Evolutionary conservation across 1,284 basidiomycete species (phyloP), one percentile per base, ranked within the genome.

Genomic region (Gomphus bonarii): DNA sequence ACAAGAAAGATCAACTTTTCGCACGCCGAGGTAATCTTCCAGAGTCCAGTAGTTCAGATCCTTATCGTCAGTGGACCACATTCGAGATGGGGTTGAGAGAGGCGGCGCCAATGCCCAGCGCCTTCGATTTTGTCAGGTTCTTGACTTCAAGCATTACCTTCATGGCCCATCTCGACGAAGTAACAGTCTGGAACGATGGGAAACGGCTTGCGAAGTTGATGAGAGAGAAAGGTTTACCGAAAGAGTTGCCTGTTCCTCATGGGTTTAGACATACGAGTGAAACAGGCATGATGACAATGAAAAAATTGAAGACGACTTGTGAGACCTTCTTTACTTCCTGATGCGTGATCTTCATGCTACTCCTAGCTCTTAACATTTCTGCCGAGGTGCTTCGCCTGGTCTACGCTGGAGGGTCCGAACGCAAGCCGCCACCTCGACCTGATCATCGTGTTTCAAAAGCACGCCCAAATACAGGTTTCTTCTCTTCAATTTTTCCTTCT

Each of bases 141-240:
- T 77, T 99, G 16, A 81, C 88, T 18, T 95, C 93, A 1, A 93
- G 91, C 0, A 85, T 99, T 58, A 95, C 93, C 0, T 99, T 99
- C 71, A 99, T 98, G 84, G 77, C 81, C 16, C 79, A 85, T 59
- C 79, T 99, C 6, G 75, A 76, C 12, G 78, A 85, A 65, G 81
- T 99, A 54, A 82, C 81, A 63, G 80, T 95, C 22, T 87, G 81
- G 66, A 80, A 94, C 46, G 85, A 97, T 66, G 86, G 88, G 60
- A 79, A 83, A 62, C 77, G 85, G 33, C 80, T 98, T 1, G 83
- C 88, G 16, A 78, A 78, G 53, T 72, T 98, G 50, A 77, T 77
- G 43, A 98, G 97, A 71, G 76, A 74, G 16, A 68, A 81, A 38
- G 85, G 84, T 1, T 61, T 77, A 0, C 76, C 85, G 3, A 79